A percentile compares a stretch with the other conserved stretches of the same genome.
These are phyloP conservation scores for Cordyceps militaris DNA, from an alignment of 2,329 filamentous ascomycete genomes.

Conservation along the genomic window DNA sequence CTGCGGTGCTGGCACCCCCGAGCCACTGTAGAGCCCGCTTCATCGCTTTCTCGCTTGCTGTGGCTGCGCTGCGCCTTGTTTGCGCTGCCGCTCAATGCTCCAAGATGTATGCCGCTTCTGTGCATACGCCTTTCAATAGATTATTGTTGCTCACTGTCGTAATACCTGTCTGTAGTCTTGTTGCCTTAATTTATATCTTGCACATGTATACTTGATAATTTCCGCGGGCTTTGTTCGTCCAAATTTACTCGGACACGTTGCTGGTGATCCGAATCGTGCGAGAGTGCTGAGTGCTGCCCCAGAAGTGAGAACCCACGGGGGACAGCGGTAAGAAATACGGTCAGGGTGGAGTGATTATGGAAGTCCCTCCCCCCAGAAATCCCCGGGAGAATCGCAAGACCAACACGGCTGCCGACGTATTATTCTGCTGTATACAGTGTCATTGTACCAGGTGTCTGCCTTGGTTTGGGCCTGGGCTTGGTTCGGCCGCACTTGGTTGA, in stretches of 20 bases:
- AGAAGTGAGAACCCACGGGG: background rate
- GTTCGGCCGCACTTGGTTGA: background rate
- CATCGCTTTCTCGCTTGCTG: background rate
- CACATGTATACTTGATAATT: too few relatives aligned
- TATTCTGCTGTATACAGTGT: background rate
- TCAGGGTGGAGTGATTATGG: constrained; percentile 8
- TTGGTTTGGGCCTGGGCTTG: background rate
- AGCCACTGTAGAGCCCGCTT: constrained; percentile 7
- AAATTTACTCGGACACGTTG: too few relatives aligned
- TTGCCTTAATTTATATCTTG: too few relatives aligned
- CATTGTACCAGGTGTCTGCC: background rate
- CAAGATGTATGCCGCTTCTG: too few relatives aligned
- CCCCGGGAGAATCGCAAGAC: constrained; percentile 4
- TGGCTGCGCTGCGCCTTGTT: too few relatives aligned
- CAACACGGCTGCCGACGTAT: constrained; percentile 2
- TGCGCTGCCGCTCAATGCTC: too few relatives aligned
- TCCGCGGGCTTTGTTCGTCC: too few relatives aligned
- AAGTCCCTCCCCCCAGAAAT: too few relatives aligned
- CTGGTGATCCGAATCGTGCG: too few relatives aligned
- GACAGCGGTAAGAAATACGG: constrained; percentile 8
- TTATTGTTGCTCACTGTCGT: too few relatives aligned
- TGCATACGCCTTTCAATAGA: too few relatives aligned
- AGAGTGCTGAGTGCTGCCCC: background rate
- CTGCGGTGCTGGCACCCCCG: background rate
- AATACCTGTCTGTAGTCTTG: too few relatives aligned